Base-by-base conservation (phyloP, 148 eudicot species). In the Rhododendron williamsianum region DNA sequence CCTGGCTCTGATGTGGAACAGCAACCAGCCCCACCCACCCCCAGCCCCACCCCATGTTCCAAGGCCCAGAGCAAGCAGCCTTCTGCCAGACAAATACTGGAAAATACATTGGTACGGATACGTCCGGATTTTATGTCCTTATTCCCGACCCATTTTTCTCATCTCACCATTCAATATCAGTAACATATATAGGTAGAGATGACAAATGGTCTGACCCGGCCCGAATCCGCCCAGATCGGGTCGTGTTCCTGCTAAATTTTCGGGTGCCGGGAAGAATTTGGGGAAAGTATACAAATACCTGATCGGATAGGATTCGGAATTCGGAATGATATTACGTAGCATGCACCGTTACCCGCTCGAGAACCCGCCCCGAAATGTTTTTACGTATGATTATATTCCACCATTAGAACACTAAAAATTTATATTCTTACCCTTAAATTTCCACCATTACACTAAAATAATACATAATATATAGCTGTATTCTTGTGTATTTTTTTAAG, bases 1-100 rank as follows among this genome's bases (percentile, higher is more conserved):
- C 38, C 38, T 30, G 76, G 76, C 18, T 71, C 76, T 71, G 41
- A 23, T 1, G 76, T 30, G 1, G 43, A 80, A 80, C 58, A 30
- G 21, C 49, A n/a, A 36, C 45, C 43, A 51, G 1, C 71, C 35
- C 56, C 35, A 69, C 48, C 43, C 41, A 33, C 4, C 69, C 35
- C 56, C 35, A 30, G 12, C 67, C 51, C 36, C 56, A 48, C 16
- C 35, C 80, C 85, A 83, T 74, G 80, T 85, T 85, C 86, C 60
- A 30, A 60, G 74, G 38, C 58, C 46, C 45, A 78, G 76, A 84
- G 65, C n/a, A 21, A 38, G 45, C 72, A 81, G 49, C 60, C 60
- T 79, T 36, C 46, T 74, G 51, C 33, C 54, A 77, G 1, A 36
- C 36, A 41, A 78, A 3, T 77, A n/a, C 33, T 45, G 21, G 13